phyloP scores from a whole-genome alignment of 2,329 filamentous ascomycete genomes.

The Gaeumannomyces tritici region DNA sequence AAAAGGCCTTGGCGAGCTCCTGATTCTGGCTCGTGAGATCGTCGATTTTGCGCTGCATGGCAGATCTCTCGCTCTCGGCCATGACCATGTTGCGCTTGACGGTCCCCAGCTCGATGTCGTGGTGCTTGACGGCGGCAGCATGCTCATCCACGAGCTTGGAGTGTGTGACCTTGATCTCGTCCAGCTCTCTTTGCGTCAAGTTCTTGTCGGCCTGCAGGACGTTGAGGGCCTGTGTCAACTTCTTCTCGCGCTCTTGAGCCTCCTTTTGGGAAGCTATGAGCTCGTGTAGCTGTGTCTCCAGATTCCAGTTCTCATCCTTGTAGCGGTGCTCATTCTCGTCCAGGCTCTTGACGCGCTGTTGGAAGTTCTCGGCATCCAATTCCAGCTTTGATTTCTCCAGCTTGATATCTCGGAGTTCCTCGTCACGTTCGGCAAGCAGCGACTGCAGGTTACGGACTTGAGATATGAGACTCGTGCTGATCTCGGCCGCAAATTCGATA shows the following conservation, averaged over 20 bases:
- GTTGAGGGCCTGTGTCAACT: constrained; percentile 64
- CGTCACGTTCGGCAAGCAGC: constrained; percentile 78
- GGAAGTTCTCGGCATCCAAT: constrained; percentile 68
- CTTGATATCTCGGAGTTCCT: constrained; percentile 66
- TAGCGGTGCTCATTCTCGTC: constrained; percentile 94
- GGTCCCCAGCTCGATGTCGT: constrained; percentile 79
- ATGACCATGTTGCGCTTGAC: constrained; percentile 71
- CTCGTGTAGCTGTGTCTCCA: constrained; percentile 89
- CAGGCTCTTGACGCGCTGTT: constrained; percentile 69
- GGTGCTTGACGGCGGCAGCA: constrained; percentile 63
- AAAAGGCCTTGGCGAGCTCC: constrained; percentile 77
- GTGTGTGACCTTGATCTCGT: constrained; percentile 76
- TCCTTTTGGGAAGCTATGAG: constrained; percentile 65
- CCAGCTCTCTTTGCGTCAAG: constrained; percentile 71
- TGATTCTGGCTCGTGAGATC: constrained; percentile 84
- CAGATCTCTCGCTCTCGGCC: constrained; percentile 68
- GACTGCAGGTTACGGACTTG: constrained; percentile 87
- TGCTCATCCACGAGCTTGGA: constrained; percentile 77
- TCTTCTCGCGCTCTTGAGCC: constrained; percentile 71
- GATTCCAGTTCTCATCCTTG: constrained; percentile 97
- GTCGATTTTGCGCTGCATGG: constrained; percentile 75
- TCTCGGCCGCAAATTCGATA: constrained; percentile 97
- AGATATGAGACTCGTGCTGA: constrained; percentile 87
- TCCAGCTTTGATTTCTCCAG: constrained; percentile 72
- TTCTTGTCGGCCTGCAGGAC: constrained; percentile 66